Percentiles rank a stretch among this genome's conserved stretches.
Evolutionary conservation across 2,329 filamentous ascomycete species (phyloP).

Genomic region (Xylaria sp.): DNA sequence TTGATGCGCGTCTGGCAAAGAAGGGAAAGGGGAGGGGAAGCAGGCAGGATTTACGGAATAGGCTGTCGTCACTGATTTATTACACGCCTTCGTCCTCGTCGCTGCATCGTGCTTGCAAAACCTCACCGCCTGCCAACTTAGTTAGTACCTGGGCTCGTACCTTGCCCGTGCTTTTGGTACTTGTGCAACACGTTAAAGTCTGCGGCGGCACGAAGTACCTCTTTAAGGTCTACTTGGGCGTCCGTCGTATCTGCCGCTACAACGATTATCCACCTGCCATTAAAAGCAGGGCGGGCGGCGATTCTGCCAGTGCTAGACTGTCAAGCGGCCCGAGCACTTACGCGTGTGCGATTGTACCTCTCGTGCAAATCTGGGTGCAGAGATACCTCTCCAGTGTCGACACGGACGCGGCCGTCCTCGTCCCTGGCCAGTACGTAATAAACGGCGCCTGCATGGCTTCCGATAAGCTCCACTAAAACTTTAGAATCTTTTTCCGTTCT

Average conservation of each 20-base stretch:
- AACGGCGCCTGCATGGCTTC: neutral
- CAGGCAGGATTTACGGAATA: neutral
- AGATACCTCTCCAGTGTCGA: too few species aligned
- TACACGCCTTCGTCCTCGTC: constrained; percentile 11
- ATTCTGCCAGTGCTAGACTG: too few species aligned
- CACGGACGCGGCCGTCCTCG: too few species aligned
- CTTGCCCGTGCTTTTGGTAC: neutral
- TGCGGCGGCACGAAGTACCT: neutral
- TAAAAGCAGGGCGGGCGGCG: too few species aligned
- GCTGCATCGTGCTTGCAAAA: constrained; percentile 13
- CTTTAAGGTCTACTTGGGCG: neutral
- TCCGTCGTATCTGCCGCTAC: neutral
- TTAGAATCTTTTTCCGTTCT: constrained; percentile 1
- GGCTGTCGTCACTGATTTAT: constrained; percentile 12
- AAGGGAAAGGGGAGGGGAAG: constrained; percentile 1
- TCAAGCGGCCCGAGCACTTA: too few species aligned
- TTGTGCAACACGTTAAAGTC: neutral
- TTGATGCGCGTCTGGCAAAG: constrained; percentile 2
- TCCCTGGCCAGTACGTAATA: neutral
- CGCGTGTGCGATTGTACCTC: too few species aligned
- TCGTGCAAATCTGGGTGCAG: too few species aligned
- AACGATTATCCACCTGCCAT: neutral
- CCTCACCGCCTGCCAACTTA: constrained; percentile 20
- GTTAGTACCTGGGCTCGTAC: neutral
- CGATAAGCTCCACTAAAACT: constrained; percentile 18